A percentile compares a stretch with the other conserved stretches of the same genome.
Conservation (phyloP, 768 basidiomycete genomes). For the Tulasnella sp. region DNA sequence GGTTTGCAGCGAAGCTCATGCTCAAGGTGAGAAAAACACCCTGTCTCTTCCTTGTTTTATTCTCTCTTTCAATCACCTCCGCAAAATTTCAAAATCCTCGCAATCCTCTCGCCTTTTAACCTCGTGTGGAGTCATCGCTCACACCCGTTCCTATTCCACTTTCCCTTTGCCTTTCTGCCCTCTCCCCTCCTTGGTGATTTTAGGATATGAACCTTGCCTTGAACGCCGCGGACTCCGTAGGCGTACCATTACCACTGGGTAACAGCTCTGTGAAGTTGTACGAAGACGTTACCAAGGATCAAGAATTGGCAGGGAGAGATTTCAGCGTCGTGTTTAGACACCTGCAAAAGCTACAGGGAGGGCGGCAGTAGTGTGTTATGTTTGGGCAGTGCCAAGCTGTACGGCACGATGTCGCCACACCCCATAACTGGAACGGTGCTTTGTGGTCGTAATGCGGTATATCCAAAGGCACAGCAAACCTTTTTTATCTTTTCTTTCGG, state of each 20-base stretch:
- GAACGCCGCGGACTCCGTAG: constrained; percentile 45
- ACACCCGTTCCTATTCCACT: background rate
- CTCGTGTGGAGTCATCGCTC: background rate
- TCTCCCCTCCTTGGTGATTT: background rate
- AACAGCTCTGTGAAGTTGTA: constrained; percentile 59
- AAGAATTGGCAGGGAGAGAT: constrained; percentile 59
- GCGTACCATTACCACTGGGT: constrained; percentile 56
- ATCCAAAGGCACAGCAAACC: background rate
- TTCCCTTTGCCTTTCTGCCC: background rate
- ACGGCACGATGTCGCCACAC: no score
- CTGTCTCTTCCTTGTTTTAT: background rate
- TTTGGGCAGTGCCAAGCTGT: background rate
- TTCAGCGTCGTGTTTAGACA: constrained; percentile 75
- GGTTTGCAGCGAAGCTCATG: constrained; percentile 79
- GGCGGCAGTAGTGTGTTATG: background rate
- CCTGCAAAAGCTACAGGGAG: constrained; percentile 34
- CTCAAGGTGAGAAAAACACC: constrained; percentile 48
- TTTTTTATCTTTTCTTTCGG: background rate
- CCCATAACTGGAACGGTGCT: background rate
- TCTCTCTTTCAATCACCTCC: no score
- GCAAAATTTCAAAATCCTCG: no score
- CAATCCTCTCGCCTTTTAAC: no score
- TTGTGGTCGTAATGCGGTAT: no score
- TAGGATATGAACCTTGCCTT: constrained; percentile 82
- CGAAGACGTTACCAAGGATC: constrained; percentile 41